These are phyloP conservation scores for Spathaspora boniae DNA, from an alignment of 805 yeast genomes.

Conservation along the genomic window DNA sequence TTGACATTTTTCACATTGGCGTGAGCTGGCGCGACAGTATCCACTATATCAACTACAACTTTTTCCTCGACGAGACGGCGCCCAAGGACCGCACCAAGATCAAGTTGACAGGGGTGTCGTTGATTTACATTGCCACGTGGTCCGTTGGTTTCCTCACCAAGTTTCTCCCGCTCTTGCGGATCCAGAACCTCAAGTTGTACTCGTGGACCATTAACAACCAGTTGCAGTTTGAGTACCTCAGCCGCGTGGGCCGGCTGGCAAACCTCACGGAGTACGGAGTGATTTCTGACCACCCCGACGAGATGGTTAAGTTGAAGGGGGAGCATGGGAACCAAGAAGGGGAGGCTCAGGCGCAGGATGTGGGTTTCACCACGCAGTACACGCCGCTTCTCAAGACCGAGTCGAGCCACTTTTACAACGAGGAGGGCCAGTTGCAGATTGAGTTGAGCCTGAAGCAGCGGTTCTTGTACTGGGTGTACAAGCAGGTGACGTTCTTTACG, in stretches of 20 bases:
- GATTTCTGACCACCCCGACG: constrained; percentile 34
- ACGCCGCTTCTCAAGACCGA: constrained; percentile 1
- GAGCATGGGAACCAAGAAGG: constrained; percentile 7
- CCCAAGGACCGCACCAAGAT: constrained; percentile 22
- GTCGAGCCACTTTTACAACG: constrained; percentile 4
- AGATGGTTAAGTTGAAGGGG: constrained; percentile 19
- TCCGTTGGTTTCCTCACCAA: constrained; percentile 28
- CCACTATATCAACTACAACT: constrained; percentile 32
- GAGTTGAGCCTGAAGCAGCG: constrained; percentile 14
- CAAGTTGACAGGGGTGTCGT: constrained; percentile 33
- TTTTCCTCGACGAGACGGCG: constrained; percentile 19
- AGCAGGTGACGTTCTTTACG: constrained; percentile 9
- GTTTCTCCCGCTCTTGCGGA: constrained; percentile 34
- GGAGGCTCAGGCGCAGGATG: constrained; percentile 1
- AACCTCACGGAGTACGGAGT: constrained; percentile 31
- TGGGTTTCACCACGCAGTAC: too few relatives aligned
- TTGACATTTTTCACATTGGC: constrained; percentile 37
- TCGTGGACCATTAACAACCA: constrained; percentile 39
- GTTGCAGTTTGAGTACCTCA: constrained; percentile 34
- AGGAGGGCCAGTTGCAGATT: constrained; percentile 8
- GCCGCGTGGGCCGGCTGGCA: constrained; percentile 21
- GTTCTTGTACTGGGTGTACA: constrained; percentile 12
- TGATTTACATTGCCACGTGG: constrained; percentile 39
- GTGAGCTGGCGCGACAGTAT: constrained; percentile 30
- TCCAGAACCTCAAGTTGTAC: constrained; percentile 29